Evolutionary conservation across 1,139 yeast genomes (phyloP), one percentile per base, ranked within the genome.

Genomic region (Blastobotrys aristatus): DNA sequence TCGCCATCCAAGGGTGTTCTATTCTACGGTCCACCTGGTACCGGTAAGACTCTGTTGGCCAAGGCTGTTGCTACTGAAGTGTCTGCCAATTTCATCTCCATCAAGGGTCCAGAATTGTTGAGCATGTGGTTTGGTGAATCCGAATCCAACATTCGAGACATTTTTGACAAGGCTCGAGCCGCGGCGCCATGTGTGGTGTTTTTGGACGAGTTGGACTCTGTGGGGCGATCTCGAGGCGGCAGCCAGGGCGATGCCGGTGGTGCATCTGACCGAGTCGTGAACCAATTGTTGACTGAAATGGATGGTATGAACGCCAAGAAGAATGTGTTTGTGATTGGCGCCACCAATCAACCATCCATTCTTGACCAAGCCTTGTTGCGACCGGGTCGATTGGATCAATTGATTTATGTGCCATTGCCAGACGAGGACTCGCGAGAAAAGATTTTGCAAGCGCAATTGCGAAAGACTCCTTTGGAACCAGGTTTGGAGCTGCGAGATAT

Each of bases 81-180:
- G 36, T 84, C 95, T 49, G 97, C 97, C 40, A 92, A 90, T 69
- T 92, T 92, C 71, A 90, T 92, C 57, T 85, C 96, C 43, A 97
- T 92, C 52, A 90, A 90, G 72, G 97, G 97, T 60, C 97, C 98
- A 33, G 97, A 92, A 71, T 79, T 90, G 65, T 79, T 92, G 64
- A 86, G 96, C 72, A 92, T 90, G 97, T 92, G 96, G 95, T 89
- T 88, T 67, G 98, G 98, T 77, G 97, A 92, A 73, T 87, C 96
- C 18, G 98, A 92, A 72, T 87, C 96, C 42, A 89, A 89, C 66
- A 89, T 92, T 62, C 85, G 97, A 72, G 97, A 90, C 69, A 90
- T 92, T 61, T 92, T 92, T 64, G 97, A 90, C 71, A 90, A 90
- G 72, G 98, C 98, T 17, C 82, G 97, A 72, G 97, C 97, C 48